Conservation (phyloP, 306 rosid genomes). For the Cajanus cajan region DNA sequence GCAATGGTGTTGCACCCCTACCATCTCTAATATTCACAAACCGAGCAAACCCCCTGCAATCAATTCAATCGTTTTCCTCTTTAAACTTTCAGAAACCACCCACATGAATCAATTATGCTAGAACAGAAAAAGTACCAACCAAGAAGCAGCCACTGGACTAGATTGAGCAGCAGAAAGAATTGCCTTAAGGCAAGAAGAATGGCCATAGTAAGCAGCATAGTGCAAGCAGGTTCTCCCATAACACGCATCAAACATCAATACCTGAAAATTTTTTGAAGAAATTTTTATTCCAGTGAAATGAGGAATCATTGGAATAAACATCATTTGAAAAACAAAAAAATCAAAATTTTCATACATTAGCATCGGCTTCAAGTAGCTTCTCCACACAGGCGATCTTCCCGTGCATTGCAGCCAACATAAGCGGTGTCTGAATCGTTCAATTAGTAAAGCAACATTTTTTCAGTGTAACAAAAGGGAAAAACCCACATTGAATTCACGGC, state of each 20-base stretch:
- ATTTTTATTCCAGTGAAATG: not conserved
- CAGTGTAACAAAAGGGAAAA: not conserved
- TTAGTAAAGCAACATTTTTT: constrained; percentile 18
- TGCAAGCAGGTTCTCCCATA: constrained; percentile 92
- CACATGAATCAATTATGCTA: not conserved
- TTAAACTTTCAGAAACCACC: not conserved
- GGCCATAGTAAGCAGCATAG: constrained; percentile 88
- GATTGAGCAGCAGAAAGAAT: constrained; percentile 82
- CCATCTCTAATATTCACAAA: constrained; percentile 95
- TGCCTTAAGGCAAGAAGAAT: constrained; percentile 77
- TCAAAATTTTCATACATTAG: constrained; percentile 59
- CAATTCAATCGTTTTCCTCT: not conserved
- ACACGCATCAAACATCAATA: constrained; percentile 86
- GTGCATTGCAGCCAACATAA: constrained; percentile 98
- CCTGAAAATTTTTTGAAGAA: constrained; percentile 43
- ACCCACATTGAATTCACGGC: constrained; percentile 8
- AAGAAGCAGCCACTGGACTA: constrained; percentile 87
- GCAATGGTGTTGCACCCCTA: constrained; percentile 92
- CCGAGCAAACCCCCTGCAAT: constrained; percentile 83
- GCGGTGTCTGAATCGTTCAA: constrained; percentile 72
- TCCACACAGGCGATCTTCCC: constrained; percentile 77
- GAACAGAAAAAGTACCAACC: constrained; percentile 51
- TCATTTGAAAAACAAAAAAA: not conserved
- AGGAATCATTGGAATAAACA: not conserved
- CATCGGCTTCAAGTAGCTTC: constrained; percentile 84